A percentile compares a stretch with the other conserved stretches of the same genome.
phyloP scores from a whole-genome alignment of 2,329 filamentous ascomycete species.

The Colletotrichum viniferum region DNA sequence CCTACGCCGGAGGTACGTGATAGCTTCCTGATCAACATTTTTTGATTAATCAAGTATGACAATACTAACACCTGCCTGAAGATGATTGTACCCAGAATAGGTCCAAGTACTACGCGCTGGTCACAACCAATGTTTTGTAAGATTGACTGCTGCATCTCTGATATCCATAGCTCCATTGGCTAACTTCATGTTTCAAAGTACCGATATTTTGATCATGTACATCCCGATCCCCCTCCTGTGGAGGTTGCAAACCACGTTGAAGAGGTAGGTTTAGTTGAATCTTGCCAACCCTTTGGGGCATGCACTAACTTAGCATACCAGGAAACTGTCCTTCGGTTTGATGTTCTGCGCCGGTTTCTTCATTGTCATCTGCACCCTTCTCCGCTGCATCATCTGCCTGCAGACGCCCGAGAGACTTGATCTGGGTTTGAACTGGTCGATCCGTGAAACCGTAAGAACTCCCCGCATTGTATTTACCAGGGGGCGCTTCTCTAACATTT shows the following conservation, averaged over 20 bases:
- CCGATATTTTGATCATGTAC: slow-evolving; percentile 15
- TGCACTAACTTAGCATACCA: neutral
- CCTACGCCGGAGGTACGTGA: neutral
- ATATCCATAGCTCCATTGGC: neutral
- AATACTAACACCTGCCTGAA: neutral
- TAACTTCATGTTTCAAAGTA: neutral
- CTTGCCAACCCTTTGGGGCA: accelerated
- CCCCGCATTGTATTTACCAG: neutral
- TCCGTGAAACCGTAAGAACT: slow-evolving; percentile 15
- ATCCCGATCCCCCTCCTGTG: slow-evolving; percentile 12
- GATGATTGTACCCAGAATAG: slow-evolving; percentile 15
- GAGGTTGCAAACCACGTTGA: slow-evolving; percentile 10
- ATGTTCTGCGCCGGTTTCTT: slow-evolving; percentile 24
- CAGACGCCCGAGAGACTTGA: slow-evolving; percentile 10
- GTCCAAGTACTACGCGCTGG: slow-evolving; percentile 14
- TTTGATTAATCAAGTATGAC: neutral
- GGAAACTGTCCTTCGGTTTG: slow-evolving; percentile 18
- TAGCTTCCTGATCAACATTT: accelerated
- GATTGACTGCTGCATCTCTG: neutral
- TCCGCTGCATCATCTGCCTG: slow-evolving; percentile 19
- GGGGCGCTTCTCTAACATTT: neutral
- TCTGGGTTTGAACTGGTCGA: slow-evolving; percentile 17
- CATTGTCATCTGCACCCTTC: slow-evolving; percentile 19
- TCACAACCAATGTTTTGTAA: slow-evolving; percentile 8
- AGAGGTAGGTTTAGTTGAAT: neutral